Evolutionary conservation across 768 basidiomycete species (phyloP), one percentile per base, ranked within the genome.

Genomic region (Tricholoma terreum): DNA sequence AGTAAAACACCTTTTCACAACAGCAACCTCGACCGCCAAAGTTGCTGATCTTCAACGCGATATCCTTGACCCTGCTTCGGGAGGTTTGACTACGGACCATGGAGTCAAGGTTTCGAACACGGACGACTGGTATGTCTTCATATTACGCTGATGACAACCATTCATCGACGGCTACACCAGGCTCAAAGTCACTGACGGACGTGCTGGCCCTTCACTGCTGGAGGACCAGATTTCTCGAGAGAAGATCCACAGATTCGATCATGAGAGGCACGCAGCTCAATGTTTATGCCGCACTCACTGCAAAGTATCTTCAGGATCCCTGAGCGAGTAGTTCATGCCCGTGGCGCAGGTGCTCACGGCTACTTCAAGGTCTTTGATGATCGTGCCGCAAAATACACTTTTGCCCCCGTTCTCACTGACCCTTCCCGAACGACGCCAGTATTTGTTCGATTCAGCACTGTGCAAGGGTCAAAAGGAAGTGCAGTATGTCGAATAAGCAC

Each of bases 361-460:
- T 80, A 85, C 65, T 95, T 96, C 80, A 86, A 81, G 69, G 84
- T 89, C 3, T 80, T 76, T 51, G 84, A 91, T 68, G 76, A 84
- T 56, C 72, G 82, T 17, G 84, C 92, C 43, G 79, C 83, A 3
- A 86, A 90, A 61, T 85, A 87, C 69, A 90, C 90, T 3, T 79
- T 67, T 54, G 89, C 92, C 0, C 72, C 76, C 6, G 87, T 90
- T 14, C 69, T 95, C 61, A 91, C 85, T 15, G 90, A 93, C 65
- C 71, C 90, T 0, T 80, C 81, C 38, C 79, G 87, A 45, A 81
- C 79, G 0, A 96, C 91, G 0, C 86, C 92, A 1, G 80, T 84
- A 5, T 94, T 94, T 65, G 78, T 89, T 24, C 84, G 94, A 34
- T 94, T 95, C 77, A 88, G 85, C 56, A 95, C 93, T 0, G 94